Evolutionary conservation across 768 basidiomycete species (phyloP).

Genomic region (Boletus pseudo-olivaceus): DNA sequence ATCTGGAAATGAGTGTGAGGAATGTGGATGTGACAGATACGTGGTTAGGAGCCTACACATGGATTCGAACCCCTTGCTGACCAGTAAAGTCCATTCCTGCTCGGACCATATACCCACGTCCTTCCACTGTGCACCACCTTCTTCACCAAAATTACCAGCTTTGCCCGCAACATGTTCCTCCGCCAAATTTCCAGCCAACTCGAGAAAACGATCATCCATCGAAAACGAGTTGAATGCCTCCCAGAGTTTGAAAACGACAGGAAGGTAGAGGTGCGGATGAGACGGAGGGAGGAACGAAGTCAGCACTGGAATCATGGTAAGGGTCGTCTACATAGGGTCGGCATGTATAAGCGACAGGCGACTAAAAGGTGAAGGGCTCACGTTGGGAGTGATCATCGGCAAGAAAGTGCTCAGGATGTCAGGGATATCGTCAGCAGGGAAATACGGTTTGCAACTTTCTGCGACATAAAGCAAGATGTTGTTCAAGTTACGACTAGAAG

Average conservation of each 20-base stretch:
- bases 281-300: conserved; percentile 75
- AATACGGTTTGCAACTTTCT: conserved; percentile 70
- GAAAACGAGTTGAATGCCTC: conserved; percentile 72
- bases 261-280: conserved; percentile 64
- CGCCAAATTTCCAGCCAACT: conserved; percentile 64
- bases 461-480: conserved; percentile 75
- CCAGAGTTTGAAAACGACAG: conserved; percentile 71
- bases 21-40: conserved; percentile 33
- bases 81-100: conserved; percentile 76
- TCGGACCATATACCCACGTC: conserved; percentile 90
- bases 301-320: conserved; percentile 73
- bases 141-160: conserved; percentile 47
- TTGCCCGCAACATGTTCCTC: conserved; percentile 71
- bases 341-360: background rate
- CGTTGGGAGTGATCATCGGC: conserved; percentile 68
- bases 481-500: conserved; percentile 53
- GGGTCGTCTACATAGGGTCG: conserved; percentile 45
- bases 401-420: conserved; percentile 70
- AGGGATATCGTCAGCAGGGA: conserved; percentile 58
- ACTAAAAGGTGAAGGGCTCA: conserved; percentile 32
- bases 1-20: conserved; percentile 24
- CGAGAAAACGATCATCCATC: conserved; percentile 72
- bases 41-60: conserved; percentile 51
- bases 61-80: conserved; percentile 77
- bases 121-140: conserved; percentile 62